phyloP scores from a whole-genome alignment of 805 yeast genomes.

The Hanseniaspora pseudoguilliermondii region DNA sequence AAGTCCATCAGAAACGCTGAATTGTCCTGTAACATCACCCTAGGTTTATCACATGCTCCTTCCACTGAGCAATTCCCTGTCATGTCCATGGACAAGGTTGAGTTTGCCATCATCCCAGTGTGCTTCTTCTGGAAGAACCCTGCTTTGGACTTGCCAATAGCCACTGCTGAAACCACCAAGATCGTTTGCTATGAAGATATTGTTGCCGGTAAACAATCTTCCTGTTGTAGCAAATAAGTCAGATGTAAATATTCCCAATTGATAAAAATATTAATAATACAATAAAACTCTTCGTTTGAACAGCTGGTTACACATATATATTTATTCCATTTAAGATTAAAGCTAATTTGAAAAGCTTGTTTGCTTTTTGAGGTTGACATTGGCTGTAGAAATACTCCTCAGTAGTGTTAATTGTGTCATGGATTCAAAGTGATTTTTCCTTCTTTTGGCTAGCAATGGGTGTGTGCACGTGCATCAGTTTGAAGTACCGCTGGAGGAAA shows the following conservation, averaged over 20 bases:
- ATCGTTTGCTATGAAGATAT: constrained; percentile 32
- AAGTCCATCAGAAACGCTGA: constrained; percentile 56
- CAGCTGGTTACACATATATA: no score
- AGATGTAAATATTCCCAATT: background rate
- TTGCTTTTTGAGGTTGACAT: no score
- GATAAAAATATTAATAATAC: no score
- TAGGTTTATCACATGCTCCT: constrained; percentile 73
- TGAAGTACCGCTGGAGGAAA: no score
- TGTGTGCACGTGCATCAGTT: no score
- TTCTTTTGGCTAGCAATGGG: no score
- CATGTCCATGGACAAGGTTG: constrained; percentile 73
- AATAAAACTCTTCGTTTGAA: no score
- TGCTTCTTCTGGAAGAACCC: constrained; percentile 72
- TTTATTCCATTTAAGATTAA: no score
- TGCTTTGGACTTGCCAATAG: constrained; percentile 63
- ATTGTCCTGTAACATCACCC: constrained; percentile 67
- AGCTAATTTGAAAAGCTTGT: no score
- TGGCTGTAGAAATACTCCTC: no score
- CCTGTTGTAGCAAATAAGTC: background rate
- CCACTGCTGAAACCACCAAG: constrained; percentile 55
- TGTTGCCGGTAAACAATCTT: constrained; percentile 14
- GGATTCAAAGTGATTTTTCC: no score
- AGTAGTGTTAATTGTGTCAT: no score
- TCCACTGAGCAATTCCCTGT: constrained; percentile 81
- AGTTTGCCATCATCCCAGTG: constrained; percentile 52